A percentile compares a stretch with the other conserved stretches of the same genome.
phyloP scores from a whole-genome alignment of 2,329 filamentous ascomycete species.

The Furcasterigmium sp. region DNA sequence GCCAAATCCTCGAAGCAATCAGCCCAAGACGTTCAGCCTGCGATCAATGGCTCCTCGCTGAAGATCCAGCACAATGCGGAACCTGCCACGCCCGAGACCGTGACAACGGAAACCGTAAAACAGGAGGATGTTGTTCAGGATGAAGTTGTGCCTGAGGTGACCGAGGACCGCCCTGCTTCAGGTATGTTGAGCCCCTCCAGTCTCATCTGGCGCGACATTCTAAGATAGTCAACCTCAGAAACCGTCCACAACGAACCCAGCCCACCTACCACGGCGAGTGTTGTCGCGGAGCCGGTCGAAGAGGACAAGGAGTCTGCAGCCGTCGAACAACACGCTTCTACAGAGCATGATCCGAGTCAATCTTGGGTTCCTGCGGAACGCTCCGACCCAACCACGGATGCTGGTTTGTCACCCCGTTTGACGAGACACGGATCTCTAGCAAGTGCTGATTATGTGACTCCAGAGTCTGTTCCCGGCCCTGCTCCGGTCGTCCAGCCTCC shows the following conservation, averaged over 20 bases:
- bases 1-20: slow-evolving; percentile 29
- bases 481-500: slow-evolving; percentile 13
- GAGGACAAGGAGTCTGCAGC: background rate
- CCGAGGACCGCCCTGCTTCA: background rate
- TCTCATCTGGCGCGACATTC: too few relatives aligned
- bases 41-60: slow-evolving; percentile 14
- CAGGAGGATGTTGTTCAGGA: slow-evolving; percentile 3
- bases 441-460: too few relatives aligned
- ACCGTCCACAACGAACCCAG: background rate
- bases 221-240: background rate
- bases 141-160: background rate
- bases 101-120: slow-evolving; percentile 2
- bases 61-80: slow-evolving; percentile 11
- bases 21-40: slow-evolving; percentile 20
- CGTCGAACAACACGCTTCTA: background rate
- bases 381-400: too few relatives aligned
- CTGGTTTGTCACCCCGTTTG: too few relatives aligned
- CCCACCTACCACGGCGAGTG: background rate
- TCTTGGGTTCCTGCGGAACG: too few relatives aligned
- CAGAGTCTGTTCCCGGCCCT: too few relatives aligned
- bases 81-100: slow-evolving; percentile 8
- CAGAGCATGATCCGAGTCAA: background rate
- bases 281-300: background rate
- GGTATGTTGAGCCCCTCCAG: background rate
- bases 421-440: too few relatives aligned